Conservation (phyloP, 129 eudicot species). For the Heracleum sosnowskyi region DNA sequence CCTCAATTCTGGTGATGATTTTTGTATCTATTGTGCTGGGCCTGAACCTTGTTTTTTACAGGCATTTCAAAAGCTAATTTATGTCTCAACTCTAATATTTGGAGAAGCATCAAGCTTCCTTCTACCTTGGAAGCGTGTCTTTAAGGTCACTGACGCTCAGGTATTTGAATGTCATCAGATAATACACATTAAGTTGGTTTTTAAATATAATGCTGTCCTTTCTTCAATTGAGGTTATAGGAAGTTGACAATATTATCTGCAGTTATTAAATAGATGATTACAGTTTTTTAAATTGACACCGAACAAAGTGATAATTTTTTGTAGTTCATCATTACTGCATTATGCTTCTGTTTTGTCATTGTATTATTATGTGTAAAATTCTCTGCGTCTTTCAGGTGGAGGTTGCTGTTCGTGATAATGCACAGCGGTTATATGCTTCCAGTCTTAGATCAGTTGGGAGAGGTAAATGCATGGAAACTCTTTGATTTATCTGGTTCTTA, state of each 20-base stretch:
- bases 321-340: not conserved
- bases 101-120: constrained; percentile 94
- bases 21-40: constrained; percentile 7
- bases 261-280: not conserved
- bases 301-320: not conserved
- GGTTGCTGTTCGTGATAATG: constrained; percentile 95
- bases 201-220: not conserved
- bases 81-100: constrained; percentile 91
- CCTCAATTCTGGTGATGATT: not conserved
- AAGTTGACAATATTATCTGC: not conserved
- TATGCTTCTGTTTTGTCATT: not conserved
- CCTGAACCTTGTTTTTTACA: constrained; percentile 76
- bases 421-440: constrained; percentile 71
- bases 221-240: not conserved
- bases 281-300: not conserved
- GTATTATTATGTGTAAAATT: not conserved
- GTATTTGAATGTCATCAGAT: constrained; percentile 26
- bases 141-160: constrained; percentile 91
- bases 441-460: constrained; percentile 57
- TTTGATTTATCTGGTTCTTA: not conserved
- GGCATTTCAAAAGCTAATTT: constrained; percentile 99
- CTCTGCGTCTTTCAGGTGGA: constrained; percentile 60
- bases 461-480: constrained; percentile 31
- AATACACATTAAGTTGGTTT: not conserved
- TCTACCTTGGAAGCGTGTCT: constrained; percentile 98